These are phyloP conservation scores for Plasmodium gaboni DNA, from an alignment of 169 alveolate genomes.

Conservation along the genomic window DNA sequence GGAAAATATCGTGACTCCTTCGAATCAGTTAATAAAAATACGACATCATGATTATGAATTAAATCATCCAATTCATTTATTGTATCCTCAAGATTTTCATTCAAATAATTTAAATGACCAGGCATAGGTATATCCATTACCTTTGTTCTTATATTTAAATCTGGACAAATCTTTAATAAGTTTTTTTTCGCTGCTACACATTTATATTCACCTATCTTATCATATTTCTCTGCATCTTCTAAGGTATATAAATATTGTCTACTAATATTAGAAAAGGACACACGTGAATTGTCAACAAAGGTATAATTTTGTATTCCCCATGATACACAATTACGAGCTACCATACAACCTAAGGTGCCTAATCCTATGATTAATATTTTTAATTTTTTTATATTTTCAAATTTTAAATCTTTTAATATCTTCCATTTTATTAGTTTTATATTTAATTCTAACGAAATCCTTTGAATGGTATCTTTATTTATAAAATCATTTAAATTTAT, in stretches of 20 bases:
- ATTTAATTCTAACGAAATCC: slow-evolving; percentile 78
- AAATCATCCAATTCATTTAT: slow-evolving; percentile 38
- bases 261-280: slow-evolving; percentile 77
- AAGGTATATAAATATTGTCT: slow-evolving; percentile 80
- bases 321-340: slow-evolving; percentile 79
- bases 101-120: slow-evolving; percentile 75
- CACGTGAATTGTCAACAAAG: slow-evolving; percentile 79
- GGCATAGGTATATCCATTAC: slow-evolving; percentile 85
- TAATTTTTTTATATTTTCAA: slow-evolving; percentile 69
- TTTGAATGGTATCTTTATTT: slow-evolving; percentile 55
- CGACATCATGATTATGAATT: slow-evolving; percentile 77
- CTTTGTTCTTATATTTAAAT: slow-evolving; percentile 63
- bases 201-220: slow-evolving; percentile 61
- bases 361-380: slow-evolving; percentile 81
- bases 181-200: slow-evolving; percentile 79
- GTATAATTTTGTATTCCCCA: slow-evolving; percentile 84
- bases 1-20: slow-evolving; percentile 88
- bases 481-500: slow-evolving; percentile 56
- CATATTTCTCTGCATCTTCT: slow-evolving; percentile 27
- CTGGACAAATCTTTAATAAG: slow-evolving; percentile 80
- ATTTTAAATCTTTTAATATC: slow-evolving; percentile 77
- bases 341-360: slow-evolving; percentile 86
- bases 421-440: slow-evolving; percentile 84
- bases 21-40: slow-evolving; percentile 84
- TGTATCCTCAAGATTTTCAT: slow-evolving; percentile 36